Base-by-base conservation (phyloP, 2,329 filamentous ascomycete species). In the Zymoseptoria ardabiliae region DNA sequence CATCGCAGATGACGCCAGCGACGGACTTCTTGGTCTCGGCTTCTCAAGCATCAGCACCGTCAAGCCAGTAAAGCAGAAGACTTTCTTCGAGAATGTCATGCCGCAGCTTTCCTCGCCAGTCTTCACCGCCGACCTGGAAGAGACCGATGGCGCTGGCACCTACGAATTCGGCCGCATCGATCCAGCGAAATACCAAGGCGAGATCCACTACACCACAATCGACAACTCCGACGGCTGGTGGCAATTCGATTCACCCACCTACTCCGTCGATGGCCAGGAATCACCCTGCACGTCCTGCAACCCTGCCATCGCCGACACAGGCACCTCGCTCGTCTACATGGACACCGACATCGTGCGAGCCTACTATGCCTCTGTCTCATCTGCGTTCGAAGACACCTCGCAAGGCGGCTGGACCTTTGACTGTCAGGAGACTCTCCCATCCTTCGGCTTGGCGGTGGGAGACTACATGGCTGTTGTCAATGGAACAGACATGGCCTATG, bases 81-180 rank as follows among this genome's bases (percentile, higher is more conserved):
- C 87, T 10, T 91, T 90, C 73, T 89, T 90, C 70, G 86, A 89
- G 68, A 90, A 88, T 70, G 76, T 88, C 65, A 81, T 82, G 72
- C 63, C 72, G n/a, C 72, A 76, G 19, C 81, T 91, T 22, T 79
- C 82, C 23, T 74, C 82, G 72, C 87, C 87, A 0, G 75, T 92
- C 49, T 88, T 92, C 74, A 89, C 88, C 0, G 87, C 86, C 22
- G 81, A 87, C 61, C 78, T 93, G 51, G 82, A 83, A 68, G 79
- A 82, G 48, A 64, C 80, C 60, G 77, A 78, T 52, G 65, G 65
- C 53, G 60, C 61, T 8, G 88, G 88, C 52, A 80, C 82, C 28
- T 92, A 90, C 75, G 85, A 90, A 69, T 92, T 92, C 68, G 89
- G 89, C 61, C 80, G 74, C 66, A 85, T 92, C 67, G 86, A 92